Base-by-base conservation (phyloP, 2,329 filamentous ascomycete species). In the Penicillium sumatraense region DNA sequence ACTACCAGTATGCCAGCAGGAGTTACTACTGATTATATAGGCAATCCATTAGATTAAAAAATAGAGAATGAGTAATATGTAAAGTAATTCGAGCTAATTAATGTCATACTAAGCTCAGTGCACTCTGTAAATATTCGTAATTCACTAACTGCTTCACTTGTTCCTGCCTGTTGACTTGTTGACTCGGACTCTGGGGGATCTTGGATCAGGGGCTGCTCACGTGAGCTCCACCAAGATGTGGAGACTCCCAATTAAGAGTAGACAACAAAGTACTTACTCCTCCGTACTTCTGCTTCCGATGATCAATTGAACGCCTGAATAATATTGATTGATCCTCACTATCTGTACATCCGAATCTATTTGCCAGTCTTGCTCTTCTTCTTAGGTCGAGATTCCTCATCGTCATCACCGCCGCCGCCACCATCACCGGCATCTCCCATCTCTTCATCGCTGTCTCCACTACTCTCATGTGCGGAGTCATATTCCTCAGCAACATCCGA, bases 401-500 rank as follows among this genome's bases (percentile, higher is more conserved):
- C 75, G 53, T 74, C 74, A 13, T 61, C 72, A 13, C 70, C 73
- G 18, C 65, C 75, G 35, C 70, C 74, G n/a, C n/a, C n/a, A n/a
- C n/a, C n/a, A n/a, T n/a, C 3, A 66, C 68, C 5, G 11, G 70
- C 75, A 60, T 82, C 82, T 27, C 78, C 83, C 72, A 83, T 88
- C 40, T 79, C 85, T 63, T 80, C 85, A 48, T 87, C 87, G 40
- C 83, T 84, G 58, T 84, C 88, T 53, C 82, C 91, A 48, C 86
- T 90, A 70, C 91, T 96, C 71, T 96, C 91, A 70, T 97, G 93
- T 42, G 86, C 89, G 50, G 90, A 93, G 75, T 99, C 95, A 65
- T 86, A 99, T 72, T 99, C 96, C 75, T 99, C 95, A 1, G 93
- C 95, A 2, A 97, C 93, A 64, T 99, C 95, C 50, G 90, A 96